Conservation (phyloP, 768 basidiomycete genomes). For the Pisolithus orientalis region DNA sequence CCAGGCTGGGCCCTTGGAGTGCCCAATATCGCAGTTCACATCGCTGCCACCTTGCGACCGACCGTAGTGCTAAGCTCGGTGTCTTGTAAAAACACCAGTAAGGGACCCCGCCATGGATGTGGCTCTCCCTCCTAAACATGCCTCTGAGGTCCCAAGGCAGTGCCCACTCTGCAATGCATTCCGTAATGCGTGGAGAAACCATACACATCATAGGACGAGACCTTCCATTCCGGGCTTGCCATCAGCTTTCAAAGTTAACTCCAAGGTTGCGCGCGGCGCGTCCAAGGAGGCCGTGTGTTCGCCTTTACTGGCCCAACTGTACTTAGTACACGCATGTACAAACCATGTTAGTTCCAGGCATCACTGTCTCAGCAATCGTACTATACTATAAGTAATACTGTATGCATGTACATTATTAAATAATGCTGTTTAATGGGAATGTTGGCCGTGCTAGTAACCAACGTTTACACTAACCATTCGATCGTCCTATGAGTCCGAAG, state of each 20-base stretch:
- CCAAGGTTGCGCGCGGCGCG: not conserved
- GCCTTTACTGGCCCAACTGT: not conserved
- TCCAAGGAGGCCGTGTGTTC: not conserved
- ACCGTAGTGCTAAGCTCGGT: not conserved
- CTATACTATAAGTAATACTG: not conserved
- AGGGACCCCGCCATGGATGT: no score
- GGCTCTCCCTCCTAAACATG: no score
- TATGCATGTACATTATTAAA: not conserved
- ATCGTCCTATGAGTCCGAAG: constrained; percentile 14
- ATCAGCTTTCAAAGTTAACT: constrained; percentile 16
- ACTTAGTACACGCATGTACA: not conserved
- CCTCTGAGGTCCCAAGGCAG: not conserved
- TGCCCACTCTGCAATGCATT: not conserved
- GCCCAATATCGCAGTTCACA: not conserved
- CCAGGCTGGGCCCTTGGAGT: not conserved
- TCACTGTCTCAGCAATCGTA: not conserved
- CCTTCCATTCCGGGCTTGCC: not conserved
- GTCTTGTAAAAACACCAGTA: not conserved
- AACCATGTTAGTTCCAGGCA: not conserved
- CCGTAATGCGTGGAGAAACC: not conserved
- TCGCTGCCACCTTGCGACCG: not conserved
- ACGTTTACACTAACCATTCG: not conserved
- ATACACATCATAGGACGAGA: not conserved
- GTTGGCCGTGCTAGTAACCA: not conserved
- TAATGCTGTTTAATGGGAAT: no score